Evolutionary conservation across 73 alveolate species (phyloP).

Genomic region (Durusdinium trenchii): DNA sequence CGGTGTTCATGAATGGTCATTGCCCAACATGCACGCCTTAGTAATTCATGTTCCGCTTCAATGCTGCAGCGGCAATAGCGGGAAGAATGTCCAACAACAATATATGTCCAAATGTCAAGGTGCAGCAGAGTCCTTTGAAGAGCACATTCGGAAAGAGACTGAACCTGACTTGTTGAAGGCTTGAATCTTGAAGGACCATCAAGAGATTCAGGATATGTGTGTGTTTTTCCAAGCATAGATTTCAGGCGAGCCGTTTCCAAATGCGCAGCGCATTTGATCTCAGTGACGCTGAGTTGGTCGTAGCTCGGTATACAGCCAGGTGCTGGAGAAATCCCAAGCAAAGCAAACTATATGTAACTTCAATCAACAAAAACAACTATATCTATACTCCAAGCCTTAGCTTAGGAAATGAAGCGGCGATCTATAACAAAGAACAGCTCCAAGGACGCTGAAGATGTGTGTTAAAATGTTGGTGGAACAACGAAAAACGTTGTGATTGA

Average conservation of each 20-base stretch:
- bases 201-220: neutral
- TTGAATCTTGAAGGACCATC: neutral
- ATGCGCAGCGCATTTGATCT: neutral
- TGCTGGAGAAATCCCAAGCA: no score
- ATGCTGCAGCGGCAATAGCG: neutral
- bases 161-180: neutral
- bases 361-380: no score
- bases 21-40: neutral
- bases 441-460: no score
- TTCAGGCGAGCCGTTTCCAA: slow-evolving; percentile 3
- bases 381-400: no score
- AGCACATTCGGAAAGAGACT: slow-evolving; percentile 38
- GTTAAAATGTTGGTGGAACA: no score
- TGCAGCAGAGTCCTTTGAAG: slow-evolving; percentile 53
- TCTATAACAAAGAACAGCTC: no score
- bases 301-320: no score
- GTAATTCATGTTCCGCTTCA: neutral
- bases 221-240: neutral
- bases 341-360: no score
- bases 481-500: no score
- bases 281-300: slow-evolving; percentile 5
- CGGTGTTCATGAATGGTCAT: neutral
- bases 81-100: neutral
- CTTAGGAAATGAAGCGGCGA: no score
- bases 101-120: neutral